phyloP scores from a whole-genome alignment of 345 rosid species.

The Populus ilicifolia region DNA sequence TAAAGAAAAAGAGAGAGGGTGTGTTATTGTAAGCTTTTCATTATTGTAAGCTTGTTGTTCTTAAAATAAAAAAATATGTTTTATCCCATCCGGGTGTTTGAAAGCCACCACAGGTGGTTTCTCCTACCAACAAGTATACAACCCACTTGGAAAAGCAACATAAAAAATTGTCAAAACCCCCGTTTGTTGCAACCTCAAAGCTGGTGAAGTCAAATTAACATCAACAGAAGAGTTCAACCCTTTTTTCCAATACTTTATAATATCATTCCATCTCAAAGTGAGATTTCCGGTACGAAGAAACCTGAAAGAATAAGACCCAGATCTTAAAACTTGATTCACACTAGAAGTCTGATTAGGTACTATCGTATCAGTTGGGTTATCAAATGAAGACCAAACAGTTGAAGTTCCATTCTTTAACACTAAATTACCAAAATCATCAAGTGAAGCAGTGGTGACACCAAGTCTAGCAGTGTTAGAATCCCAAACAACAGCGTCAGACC shows the following conservation, averaged over 20 bases:
- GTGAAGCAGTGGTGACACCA: constrained; percentile 47
- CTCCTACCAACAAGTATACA: too few species aligned
- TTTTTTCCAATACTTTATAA: constrained; percentile 39
- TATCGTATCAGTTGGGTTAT: constrained; percentile 42
- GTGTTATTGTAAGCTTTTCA: too few species aligned
- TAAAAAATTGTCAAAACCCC: constrained; percentile 51
- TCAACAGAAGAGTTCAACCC: constrained; percentile 44
- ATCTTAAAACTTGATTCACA: constrained; percentile 19
- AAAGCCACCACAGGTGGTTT: too few species aligned
- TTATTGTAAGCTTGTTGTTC: too few species aligned
- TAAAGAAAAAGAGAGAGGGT: too few species aligned
- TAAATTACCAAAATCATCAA: constrained; percentile 52
- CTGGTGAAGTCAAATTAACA: constrained; percentile 43
- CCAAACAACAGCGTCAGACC: constrained; percentile 56
- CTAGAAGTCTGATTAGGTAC: constrained; percentile 50
- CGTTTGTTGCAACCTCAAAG: constrained; percentile 33
- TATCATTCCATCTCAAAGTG: constrained; percentile 50
- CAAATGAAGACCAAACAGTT: constrained; percentile 58
- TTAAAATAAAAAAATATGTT: too few species aligned
- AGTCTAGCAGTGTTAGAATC: constrained; percentile 37
- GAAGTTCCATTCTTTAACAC: constrained; percentile 17
- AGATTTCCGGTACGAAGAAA: constrained; percentile 42
- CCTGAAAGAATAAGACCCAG: constrained; percentile 46
- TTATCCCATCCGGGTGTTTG: too few species aligned
- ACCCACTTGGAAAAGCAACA: constrained; percentile 14